Conservation (phyloP, 257 asterid species). For the Solanum chmielewskii region DNA sequence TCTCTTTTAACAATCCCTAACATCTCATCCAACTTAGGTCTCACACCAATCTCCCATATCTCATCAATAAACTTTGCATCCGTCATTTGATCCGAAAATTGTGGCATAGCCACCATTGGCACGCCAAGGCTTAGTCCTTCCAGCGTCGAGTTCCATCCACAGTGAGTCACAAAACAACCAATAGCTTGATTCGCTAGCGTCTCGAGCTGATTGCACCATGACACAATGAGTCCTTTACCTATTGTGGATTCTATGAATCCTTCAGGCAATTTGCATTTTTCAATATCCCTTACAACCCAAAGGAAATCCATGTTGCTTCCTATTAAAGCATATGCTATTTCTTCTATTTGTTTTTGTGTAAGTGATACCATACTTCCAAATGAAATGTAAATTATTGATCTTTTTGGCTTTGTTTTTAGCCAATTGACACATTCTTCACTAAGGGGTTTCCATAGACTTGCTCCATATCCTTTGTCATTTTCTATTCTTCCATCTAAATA, state of each 20-base stretch:
- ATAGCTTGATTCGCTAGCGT: slow-evolving; percentile 33
- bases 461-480: slow-evolving; percentile 59
- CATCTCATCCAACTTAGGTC: slow-evolving; percentile 43
- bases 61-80: slow-evolving; percentile 57
- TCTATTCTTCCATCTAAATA: slow-evolving; percentile 52
- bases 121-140: slow-evolving; percentile 53
- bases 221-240: slow-evolving; percentile 37
- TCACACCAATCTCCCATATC: slow-evolving; percentile 46
- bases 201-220: slow-evolving; percentile 74
- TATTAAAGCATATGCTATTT: slow-evolving; percentile 27
- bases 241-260: slow-evolving; percentile 11
- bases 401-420: slow-evolving; percentile 34
- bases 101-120: slow-evolving; percentile 59
- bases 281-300: slow-evolving; percentile 58
- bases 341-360: slow-evolving; percentile 41
- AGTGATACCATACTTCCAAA: slow-evolving; percentile 67
- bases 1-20: slow-evolving; percentile 37
- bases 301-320: slow-evolving; percentile 24
- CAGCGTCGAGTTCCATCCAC: slow-evolving; percentile 61
- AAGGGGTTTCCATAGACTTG: slow-evolving; percentile 64
- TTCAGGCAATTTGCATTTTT: slow-evolving; percentile 25
- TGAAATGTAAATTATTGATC: slow-evolving; percentile 49
- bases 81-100: slow-evolving; percentile 62
- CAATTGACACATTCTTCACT: slow-evolving; percentile 36
- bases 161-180: slow-evolving; percentile 62